Evolutionary conservation across 192 early-diverging fungal genomes (phyloP).

Genomic region (Coemansia sp.): DNA sequence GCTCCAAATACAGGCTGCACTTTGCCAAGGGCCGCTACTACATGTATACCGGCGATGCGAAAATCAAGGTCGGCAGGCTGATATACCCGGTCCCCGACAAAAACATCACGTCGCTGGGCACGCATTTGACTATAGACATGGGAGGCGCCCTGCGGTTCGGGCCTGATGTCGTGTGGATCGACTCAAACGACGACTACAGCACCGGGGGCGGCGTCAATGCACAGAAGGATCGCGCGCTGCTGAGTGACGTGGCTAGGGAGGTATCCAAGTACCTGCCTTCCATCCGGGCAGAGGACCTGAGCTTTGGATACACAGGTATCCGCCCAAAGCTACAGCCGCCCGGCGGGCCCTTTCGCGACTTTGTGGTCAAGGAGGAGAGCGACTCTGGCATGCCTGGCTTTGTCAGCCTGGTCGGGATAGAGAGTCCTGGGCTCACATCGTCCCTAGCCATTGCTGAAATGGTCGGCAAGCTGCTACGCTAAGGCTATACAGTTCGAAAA

Average conservation of each 20-base stretch:
- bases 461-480: constrained; percentile 8
- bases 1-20: constrained; percentile 54
- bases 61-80: constrained; percentile 52
- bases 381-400: constrained; percentile 54
- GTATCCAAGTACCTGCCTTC: constrained; percentile 62
- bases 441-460: constrained; percentile 70
- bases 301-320: constrained; percentile 73
- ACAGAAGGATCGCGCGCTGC: constrained; percentile 1
- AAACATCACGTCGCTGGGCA: constrained; percentile 66
- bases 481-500: not conserved
- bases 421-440: constrained; percentile 81
- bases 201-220: constrained; percentile 35
- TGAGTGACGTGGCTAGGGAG: constrained; percentile 50
- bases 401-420: constrained; percentile 77
- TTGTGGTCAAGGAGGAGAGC: constrained; percentile 63
- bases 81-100: constrained; percentile 80
- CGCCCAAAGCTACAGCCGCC: constrained; percentile 78
- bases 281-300: constrained; percentile 56
- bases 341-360: constrained; percentile 71
- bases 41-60: constrained; percentile 40
- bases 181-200: constrained; percentile 56
- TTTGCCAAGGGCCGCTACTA: constrained; percentile 84
- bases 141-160: constrained; percentile 74
- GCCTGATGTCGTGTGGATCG: constrained; percentile 66
- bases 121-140: constrained; percentile 78